phyloP scores from a whole-genome alignment of 2,329 filamentous ascomycete genomes.

The Trichophyton mentagrophytes region DNA sequence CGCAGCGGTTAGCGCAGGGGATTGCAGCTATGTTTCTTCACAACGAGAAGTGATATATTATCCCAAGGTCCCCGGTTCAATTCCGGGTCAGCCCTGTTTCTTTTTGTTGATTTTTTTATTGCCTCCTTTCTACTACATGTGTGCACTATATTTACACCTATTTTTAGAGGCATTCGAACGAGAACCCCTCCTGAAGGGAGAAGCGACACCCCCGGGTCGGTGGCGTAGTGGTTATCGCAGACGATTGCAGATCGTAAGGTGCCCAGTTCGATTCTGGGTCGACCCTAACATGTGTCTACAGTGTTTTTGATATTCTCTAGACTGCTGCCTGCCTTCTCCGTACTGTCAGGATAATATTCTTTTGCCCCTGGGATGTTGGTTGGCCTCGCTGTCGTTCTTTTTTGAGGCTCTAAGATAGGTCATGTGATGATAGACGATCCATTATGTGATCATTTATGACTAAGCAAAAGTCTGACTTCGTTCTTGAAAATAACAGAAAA shows the following conservation, averaged over 20 bases:
- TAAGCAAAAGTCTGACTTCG: background rate
- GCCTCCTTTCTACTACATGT: no score
- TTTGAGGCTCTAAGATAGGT: no score
- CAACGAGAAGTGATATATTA: background rate
- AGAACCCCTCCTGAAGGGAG: background rate
- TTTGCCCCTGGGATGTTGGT: no score
- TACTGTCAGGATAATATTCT: no score
- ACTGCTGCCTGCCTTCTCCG: background rate
- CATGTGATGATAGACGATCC: no score
- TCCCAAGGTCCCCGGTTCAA: constrained; percentile 14
- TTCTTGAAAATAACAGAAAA: background rate
- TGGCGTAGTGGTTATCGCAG: constrained; percentile 14
- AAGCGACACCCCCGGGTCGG: constrained; percentile 7
- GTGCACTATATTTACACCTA: background rate
- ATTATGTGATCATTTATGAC: no score
- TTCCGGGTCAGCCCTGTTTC: constrained; percentile 12
- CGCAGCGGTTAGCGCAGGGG: constrained; percentile 13
- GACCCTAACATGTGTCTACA: constrained; percentile 6
- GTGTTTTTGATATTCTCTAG: background rate
- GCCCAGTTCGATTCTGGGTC: constrained; percentile 13
- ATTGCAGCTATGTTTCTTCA: constrained; percentile 9
- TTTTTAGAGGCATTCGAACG: background rate
- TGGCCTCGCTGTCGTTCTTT: no score
- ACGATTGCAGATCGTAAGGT: constrained; percentile 15
- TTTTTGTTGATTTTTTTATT: background rate